phyloP scores from a whole-genome alignment of 371 early-diverging fungal species.

The Apophysomyces variabilis region DNA sequence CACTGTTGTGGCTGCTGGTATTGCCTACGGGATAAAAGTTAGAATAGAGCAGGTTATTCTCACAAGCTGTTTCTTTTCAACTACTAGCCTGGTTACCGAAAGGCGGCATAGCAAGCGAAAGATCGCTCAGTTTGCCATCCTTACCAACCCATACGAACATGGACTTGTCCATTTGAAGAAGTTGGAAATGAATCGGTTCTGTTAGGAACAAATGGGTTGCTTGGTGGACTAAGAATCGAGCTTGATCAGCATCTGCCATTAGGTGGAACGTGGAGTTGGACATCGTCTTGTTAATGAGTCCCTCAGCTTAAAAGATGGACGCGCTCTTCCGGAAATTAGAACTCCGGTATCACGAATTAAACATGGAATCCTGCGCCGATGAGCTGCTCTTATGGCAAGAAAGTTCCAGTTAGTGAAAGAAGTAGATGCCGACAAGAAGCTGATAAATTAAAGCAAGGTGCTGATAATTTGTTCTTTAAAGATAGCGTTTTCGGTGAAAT shows the following conservation, averaged over 20 bases:
- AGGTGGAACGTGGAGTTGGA: too few species aligned
- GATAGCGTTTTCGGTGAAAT: too few species aligned
- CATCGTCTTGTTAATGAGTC: too few species aligned
- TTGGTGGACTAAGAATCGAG: slow-evolving; percentile 45
- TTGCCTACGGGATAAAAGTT: slow-evolving; percentile 19
- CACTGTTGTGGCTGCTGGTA: slow-evolving; percentile 50
- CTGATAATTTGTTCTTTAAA: too few species aligned
- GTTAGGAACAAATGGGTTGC: slow-evolving; percentile 43
- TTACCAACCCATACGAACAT: slow-evolving; percentile 49
- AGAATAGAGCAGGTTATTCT: not conserved
- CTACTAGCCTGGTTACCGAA: slow-evolving; percentile 33
- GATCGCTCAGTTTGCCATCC: slow-evolving; percentile 40
- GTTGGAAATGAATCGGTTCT: slow-evolving; percentile 48
- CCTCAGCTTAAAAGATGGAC: too few species aligned
- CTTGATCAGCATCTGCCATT: slow-evolving; percentile 19
- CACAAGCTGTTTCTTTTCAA: not conserved
- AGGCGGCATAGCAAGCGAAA: slow-evolving; percentile 50
- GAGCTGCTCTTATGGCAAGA: too few species aligned
- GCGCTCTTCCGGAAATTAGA: too few species aligned
- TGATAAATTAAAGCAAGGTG: too few species aligned
- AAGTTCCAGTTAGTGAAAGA: too few species aligned
- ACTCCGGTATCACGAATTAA: too few species aligned
- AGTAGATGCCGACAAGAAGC: too few species aligned
- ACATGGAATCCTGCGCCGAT: too few species aligned
- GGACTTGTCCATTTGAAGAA: slow-evolving; percentile 41